These are phyloP conservation scores for Colletotrichum lindemuthianum DNA, from an alignment of 2,329 filamentous ascomycete genomes.

Conservation along the genomic window DNA sequence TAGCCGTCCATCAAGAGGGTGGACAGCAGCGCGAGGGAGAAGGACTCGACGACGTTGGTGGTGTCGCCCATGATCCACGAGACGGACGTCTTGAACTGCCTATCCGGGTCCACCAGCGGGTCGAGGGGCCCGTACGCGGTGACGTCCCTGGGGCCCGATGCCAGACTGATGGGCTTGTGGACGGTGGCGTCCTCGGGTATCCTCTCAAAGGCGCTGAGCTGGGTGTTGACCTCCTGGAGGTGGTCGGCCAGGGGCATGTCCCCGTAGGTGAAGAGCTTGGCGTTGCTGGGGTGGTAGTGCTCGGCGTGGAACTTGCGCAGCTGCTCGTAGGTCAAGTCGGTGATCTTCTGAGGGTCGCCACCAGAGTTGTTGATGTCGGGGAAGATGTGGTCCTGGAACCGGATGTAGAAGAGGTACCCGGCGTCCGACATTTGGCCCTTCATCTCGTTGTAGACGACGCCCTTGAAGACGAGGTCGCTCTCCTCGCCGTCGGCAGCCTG, in stretches of 20 bases:
- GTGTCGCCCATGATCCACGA: slow-evolving; percentile 93
- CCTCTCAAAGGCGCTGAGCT: slow-evolving; percentile 77
- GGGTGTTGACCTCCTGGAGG: slow-evolving; percentile 79
- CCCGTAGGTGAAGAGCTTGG: slow-evolving; percentile 95
- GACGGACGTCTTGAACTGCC: slow-evolving; percentile 92
- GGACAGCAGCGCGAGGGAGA: slow-evolving; percentile 84
- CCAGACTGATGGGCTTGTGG: slow-evolving; percentile 79
- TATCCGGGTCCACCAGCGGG: slow-evolving; percentile 83
- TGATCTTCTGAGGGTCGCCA: slow-evolving; percentile 95
- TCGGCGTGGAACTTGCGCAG: slow-evolving; percentile 87
- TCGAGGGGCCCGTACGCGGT: slow-evolving; percentile 85
- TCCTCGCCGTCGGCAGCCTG: slow-evolving; percentile 65
- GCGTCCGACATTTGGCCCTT: slow-evolving; percentile 99
- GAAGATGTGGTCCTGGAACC: slow-evolving; percentile 94
- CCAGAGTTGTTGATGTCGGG: slow-evolving; percentile 96
- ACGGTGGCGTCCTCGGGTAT: slow-evolving; percentile 77
- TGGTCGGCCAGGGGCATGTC: slow-evolving; percentile 89
- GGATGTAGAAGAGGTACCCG: slow-evolving; percentile 94
- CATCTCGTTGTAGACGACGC: slow-evolving; percentile 99
- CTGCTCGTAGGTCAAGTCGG: slow-evolving; percentile 91
- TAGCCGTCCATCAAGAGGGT: slow-evolving; percentile 93
- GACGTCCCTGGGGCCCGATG: slow-evolving; percentile 72
- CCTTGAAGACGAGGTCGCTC: slow-evolving; percentile 89
- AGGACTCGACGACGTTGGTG: slow-evolving; percentile 85
- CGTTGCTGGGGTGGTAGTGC: slow-evolving; percentile 97